Base-by-base conservation (phyloP, 2,329 filamentous ascomycete species). In the Arachnopeziza araneosa region DNA sequence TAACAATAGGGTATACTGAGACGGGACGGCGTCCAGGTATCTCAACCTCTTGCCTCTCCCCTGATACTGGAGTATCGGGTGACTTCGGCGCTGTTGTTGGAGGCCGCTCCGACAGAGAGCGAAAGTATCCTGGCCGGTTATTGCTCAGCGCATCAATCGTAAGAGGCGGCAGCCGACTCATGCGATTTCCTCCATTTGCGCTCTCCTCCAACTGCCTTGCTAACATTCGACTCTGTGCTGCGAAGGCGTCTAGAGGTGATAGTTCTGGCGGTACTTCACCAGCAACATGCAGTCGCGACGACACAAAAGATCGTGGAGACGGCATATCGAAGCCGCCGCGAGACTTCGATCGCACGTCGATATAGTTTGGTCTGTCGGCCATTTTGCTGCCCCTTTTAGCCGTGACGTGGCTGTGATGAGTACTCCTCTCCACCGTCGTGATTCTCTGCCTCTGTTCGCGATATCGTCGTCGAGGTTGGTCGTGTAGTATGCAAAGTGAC, bases 221-320 rank as follows among this genome's bases (percentile, higher is more conserved):
- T 56, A 99, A 83, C 68, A 96, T 78, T 60, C 93, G 88, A 68
- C 93, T 96, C 72, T 98, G 93, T 63, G 93, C 82, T 23, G 93
- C 93, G 72, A 99, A 96, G 54, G 93, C 93, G 80, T 99, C 95
- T 65, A 99, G 83, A 12, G 95, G 95, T 8, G 95, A 98, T 59
- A 98, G 81, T 56, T 95, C 90, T 5, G 95, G 95, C 22, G 95
- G 93, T 1, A 89, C 83, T 68, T 93, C 90, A 63, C 90, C 90
- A 60, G 89, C 88, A 60, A 90, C 81, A 74, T 92, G 88, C 61
- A 91, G 78, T 63, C 89, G 86, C 50, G 89, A 89, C n/a, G 89
- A 92, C 32, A 67, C 67, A 7, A 68, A 60, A 36, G 62, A 59
- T 58, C 70, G 60, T 24, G 68, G 67, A 8, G 67, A 68, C 50